Base-by-base conservation (phyloP, 495 filamentous ascomycete genomes). In the Choiromyces venosus region DNA sequence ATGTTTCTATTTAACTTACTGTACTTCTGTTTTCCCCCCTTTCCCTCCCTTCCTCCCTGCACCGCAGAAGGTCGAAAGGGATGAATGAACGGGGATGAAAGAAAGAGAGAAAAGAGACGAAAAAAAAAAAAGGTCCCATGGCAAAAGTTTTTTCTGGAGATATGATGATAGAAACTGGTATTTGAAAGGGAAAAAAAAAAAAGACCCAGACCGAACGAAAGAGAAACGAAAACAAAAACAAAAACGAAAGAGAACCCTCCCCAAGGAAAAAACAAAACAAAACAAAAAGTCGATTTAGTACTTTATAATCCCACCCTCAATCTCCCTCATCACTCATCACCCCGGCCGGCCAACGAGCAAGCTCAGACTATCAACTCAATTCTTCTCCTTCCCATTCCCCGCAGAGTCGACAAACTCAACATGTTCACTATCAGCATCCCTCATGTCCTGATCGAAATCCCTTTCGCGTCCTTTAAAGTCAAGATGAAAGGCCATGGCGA, bases 391-490 rank as follows among this genome's bases (percentile, higher is more conserved):
- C 29, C 25, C 65, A 40, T 70, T 38, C 35, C 39, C 74, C 69
- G 46, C 35, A 16, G 39, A 39, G 37, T 38, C 67, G 37, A 68
- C 35, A 68, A 74, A 52, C 42, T 78, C 78, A 6, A 81, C 38
- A 71, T 81, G 75, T 40, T 81, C 75, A 1, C 52, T 33, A 29
- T 61, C 52, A 21, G 65, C 71, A 76, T 81, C 79, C 37, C 44
- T 66, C 79, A 81, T 81, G 21, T 81, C 77, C 44, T 79, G 72
- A 37, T 80, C 79, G 21, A 73, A 66, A 37, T 70, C 71, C 16
- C 37, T 75, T 64, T 44, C 72, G 40, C 64, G 67, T 3, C 37
- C 33, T 39, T 67, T 74, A 35, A 37, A 56, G 52, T 73, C 74
- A 12, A 70, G 65, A 56, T 80, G 78, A 16, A 80, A 74, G 14